phyloP scores from a whole-genome alignment of 345 rosid genomes.

The Hirschfeldia incana region DNA sequence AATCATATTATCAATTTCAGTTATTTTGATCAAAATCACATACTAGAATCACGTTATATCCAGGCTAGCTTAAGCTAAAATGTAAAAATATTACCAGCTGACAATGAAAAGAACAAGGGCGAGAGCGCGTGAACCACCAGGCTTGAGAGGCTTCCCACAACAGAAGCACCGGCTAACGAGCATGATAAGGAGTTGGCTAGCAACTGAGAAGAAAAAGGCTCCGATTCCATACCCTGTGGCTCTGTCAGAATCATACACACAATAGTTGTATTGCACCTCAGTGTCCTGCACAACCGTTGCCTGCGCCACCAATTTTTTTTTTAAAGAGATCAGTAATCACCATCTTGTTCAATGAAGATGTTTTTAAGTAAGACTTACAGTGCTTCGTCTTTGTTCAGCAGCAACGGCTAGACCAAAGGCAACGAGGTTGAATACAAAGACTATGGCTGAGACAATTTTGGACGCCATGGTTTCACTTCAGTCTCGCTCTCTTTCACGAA shows the following conservation, averaged over 20 bases:
- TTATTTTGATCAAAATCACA: background rate
- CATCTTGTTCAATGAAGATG: background rate
- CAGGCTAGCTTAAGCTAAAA: background rate
- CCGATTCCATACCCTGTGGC: slow-evolving; percentile 89
- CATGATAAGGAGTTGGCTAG: slow-evolving; percentile 77
- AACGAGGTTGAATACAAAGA: slow-evolving; percentile 72
- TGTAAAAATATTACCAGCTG: slow-evolving; percentile 60
- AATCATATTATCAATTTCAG: background rate
- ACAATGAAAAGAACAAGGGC: slow-evolving; percentile 76
- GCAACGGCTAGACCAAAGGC: slow-evolving; percentile 96
- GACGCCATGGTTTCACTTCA: slow-evolving; percentile 67
- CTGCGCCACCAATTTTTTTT: slow-evolving; percentile 39
- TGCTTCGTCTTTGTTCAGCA: slow-evolving; percentile 97
- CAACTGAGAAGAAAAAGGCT: slow-evolving; percentile 77
- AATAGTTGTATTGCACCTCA: slow-evolving; percentile 62
- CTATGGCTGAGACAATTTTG: slow-evolving; percentile 59
- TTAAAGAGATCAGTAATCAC: slow-evolving; percentile 7
- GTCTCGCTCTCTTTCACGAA: slow-evolving; percentile 14
- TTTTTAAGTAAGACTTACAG: slow-evolving; percentile 50
- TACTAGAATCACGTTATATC: background rate
- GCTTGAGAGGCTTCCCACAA: slow-evolving; percentile 83
- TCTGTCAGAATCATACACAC: slow-evolving; percentile 89
- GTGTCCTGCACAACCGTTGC: slow-evolving; percentile 57
- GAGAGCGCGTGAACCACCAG: slow-evolving; percentile 84
- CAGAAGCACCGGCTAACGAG: slow-evolving; percentile 85